A percentile compares a stretch with the other conserved stretches of the same genome.
Conservation (phyloP, 2,329 filamentous ascomycete species). For the Ophiostoma australiae region DNA sequence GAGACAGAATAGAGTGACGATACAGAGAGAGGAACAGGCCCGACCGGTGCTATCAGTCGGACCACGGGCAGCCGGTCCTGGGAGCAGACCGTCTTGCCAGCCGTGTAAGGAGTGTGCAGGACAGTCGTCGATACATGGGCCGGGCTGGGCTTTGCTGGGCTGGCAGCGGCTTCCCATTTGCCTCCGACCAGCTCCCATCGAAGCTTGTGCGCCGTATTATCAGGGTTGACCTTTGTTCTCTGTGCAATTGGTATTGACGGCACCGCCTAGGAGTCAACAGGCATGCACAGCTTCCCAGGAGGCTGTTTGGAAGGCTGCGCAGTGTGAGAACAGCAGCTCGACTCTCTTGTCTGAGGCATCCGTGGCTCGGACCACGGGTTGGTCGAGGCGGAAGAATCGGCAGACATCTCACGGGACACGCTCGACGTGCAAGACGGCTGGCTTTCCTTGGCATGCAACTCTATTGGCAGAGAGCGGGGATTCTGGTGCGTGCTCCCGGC, state of each 20-base stretch:
- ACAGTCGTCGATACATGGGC: background rate
- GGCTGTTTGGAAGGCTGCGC: background rate
- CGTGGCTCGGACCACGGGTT: background rate
- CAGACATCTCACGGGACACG: background rate
- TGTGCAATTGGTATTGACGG: background rate
- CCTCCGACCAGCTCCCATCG: background rate
- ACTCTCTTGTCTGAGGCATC: background rate
- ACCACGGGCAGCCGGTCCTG: constrained; percentile 6
- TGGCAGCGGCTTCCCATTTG: background rate
- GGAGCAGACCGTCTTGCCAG: background rate
- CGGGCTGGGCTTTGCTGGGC: background rate
- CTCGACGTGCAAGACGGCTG: constrained; percentile 10
- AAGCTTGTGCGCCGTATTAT: background rate
- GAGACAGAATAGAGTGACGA: constrained; percentile 8
- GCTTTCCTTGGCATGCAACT: background rate
- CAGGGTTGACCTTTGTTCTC: background rate
- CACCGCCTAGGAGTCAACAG: background rate
- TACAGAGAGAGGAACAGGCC: constrained; percentile 22
- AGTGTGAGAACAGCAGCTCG: background rate
- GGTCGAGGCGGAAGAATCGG: constrained; percentile 7
- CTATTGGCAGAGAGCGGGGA: background rate
- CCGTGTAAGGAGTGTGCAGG: background rate
- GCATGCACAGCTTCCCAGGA: background rate
- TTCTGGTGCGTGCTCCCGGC: background rate
- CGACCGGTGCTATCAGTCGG: constrained; percentile 25